phyloP scores from a whole-genome alignment of 257 asterid genomes.

The Orobanche coerulescens region DNA sequence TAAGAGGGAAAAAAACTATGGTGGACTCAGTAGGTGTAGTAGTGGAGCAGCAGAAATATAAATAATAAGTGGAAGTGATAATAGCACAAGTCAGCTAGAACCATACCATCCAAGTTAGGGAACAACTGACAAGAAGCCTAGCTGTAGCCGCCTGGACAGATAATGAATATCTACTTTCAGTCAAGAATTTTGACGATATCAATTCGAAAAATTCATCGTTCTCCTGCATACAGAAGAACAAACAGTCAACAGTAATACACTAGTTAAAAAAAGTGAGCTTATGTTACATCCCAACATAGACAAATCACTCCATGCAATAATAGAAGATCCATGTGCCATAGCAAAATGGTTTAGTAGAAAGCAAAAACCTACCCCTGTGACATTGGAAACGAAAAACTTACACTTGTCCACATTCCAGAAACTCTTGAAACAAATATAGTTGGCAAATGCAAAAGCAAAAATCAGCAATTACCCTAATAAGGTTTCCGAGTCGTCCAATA shows the following conservation, averaged over 20 bases:
- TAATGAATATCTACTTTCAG: slow-evolving; percentile 62
- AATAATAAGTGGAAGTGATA: neutral
- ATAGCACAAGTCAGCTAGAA: neutral
- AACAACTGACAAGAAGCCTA: slow-evolving; percentile 90
- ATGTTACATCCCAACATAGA: neutral
- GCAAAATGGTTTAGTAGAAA: neutral
- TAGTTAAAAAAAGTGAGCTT: neutral
- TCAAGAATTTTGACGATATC: slow-evolving; percentile 66
- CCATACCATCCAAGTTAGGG: slow-evolving; percentile 82
- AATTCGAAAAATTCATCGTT: slow-evolving; percentile 85
- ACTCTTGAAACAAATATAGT: slow-evolving; percentile 2
- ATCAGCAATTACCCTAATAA: slow-evolving; percentile 59
- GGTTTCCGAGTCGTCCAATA: slow-evolving; percentile 87
- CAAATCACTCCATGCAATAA: slow-evolving; percentile 13
- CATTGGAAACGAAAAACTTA: neutral
- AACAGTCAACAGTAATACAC: slow-evolving; percentile 9
- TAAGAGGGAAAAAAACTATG: neutral
- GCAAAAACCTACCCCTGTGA: slow-evolving; percentile 6
- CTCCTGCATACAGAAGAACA: slow-evolving; percentile 54
- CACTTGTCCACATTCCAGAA: slow-evolving; percentile 6
- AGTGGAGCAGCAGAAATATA: neutral
- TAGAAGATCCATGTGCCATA: slow-evolving; percentile 3
- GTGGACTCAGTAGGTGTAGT: slow-evolving; percentile 9
- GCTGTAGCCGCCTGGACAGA: slow-evolving; percentile 71
- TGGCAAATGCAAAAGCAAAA: slow-evolving; percentile 15